Evolutionary conservation across 1,139 yeast species (phyloP), one percentile per base, ranked within the genome.

Genomic region (Fermentozyma sake): DNA sequence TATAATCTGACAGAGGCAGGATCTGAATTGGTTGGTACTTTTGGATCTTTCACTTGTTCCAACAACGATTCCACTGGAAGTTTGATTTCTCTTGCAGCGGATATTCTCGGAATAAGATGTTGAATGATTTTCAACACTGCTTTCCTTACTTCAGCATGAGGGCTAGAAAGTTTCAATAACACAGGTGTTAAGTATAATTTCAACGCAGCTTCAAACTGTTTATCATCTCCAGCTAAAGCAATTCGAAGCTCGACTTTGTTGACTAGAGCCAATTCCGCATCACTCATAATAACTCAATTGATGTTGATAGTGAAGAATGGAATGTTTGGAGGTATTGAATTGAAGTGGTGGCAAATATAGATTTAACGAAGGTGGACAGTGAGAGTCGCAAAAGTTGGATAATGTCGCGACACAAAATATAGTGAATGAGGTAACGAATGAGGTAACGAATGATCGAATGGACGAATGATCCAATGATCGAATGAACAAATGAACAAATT

Each of bases 161-260:
- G 73, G 20, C 96, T 86, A 4, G 81, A 74, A 33, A 89, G 66
- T 48, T 91, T 91, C 35, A 89, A 61, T 20, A 91, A 56, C 20
- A 89, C 52, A 1, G 98, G 96, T 2, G 87, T 68, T 26, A 91
- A 62, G 48, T 83, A 91, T 2, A 74, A 52, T 12, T 67, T 66
- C 22, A 91, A 52, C 8, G 80, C 59, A 6, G 67, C 52, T 44
- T 83, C 79, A 30, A 87, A 70, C 44, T 81, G 82, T 3, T 56
- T 64, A 31, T 80, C 84, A 1, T 77, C 63, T 30, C 73, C 75
- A 0, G 97, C 87, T 26, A 91, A 59, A 1, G 95, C 93, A 23
- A 91, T 67, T 28, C 89, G 65, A 26, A 91, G 71, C 55, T 91
- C 98, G 2, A 86, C 97, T 46, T 76, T 79, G 47, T 76, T 76